Base-by-base conservation (phyloP, 768 basidiomycete species). In the Phaeotremella fagi region DNA sequence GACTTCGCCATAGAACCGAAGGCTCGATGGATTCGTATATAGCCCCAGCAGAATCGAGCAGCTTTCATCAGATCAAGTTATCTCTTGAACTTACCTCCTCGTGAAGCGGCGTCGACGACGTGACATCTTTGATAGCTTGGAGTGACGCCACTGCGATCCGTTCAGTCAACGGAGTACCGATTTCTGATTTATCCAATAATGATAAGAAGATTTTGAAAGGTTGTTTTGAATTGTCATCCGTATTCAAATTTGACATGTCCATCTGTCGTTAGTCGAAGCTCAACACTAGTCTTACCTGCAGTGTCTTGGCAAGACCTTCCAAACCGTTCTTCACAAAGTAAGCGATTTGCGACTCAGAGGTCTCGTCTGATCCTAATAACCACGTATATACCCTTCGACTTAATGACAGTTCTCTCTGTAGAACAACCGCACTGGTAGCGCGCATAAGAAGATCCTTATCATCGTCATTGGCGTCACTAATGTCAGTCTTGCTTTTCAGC, bases 141-240 rank as follows among this genome's bases (percentile, higher is more conserved):
- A 97, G 83, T 0, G 88, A 80, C 61, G 94, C 88, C 61, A 87
- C 82, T 11, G 88, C 82, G 47, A 97, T 76, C 4, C 78, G 79
- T 35, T 90, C 85, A 0, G 90, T 90, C 24, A 99, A 73, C 0
- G 81, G 79, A 6, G 81, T 82, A 3, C 94, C 94, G 41, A 98
- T 85, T 72, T 98, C 95, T 88, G 90, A 97, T 73, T 95, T 95
- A 74, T 99, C 95, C 60, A 97, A 77, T 16, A 98, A 74, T 1
- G 90, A 92, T 22, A 98, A 85, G 72, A 95, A 92, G 28, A 98
- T 87, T 75, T 92, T 94, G 81, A 91, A 98, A 0, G 95, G 90
- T 23, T n/a, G n/a, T n/a, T 88, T 78, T 56, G 85, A 84, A 0
- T 85, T 78, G 60, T 89, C 90, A 52, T 84, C 83, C 45, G 45